phyloP scores from a whole-genome alignment of 108 stramenopile species.

The Thalassiosira profunda region DNA sequence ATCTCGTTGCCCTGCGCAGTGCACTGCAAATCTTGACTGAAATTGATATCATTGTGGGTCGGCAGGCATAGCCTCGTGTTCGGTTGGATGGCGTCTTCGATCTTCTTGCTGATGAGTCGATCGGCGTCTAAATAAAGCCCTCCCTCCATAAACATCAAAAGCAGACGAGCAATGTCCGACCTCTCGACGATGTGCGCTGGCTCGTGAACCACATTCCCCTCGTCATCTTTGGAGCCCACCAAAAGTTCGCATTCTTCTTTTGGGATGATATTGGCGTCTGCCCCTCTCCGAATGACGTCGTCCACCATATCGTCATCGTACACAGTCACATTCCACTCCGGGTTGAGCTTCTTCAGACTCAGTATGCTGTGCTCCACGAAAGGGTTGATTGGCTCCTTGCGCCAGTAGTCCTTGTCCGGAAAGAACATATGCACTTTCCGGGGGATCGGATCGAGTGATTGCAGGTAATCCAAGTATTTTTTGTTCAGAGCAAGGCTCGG shows the following conservation, averaged over 20 bases:
- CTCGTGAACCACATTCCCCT: background rate
- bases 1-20: slow-evolving; percentile 20
- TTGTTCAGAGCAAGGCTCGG: slow-evolving; percentile 11
- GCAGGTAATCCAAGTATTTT: slow-evolving; percentile 11
- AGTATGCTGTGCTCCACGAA: slow-evolving; percentile 26
- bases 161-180: slow-evolving; percentile 14
- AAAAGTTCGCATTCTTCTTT: slow-evolving; percentile 24
- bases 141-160: slow-evolving; percentile 26
- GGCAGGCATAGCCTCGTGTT: slow-evolving; percentile 18
- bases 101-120: slow-evolving; percentile 9
- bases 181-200: slow-evolving; percentile 34
- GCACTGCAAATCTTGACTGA: slow-evolving; percentile 31
- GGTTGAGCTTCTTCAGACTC: slow-evolving; percentile 10
- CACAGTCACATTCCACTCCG: slow-evolving; percentile 26
- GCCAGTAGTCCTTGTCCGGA: slow-evolving; percentile 17
- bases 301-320: slow-evolving; percentile 20
- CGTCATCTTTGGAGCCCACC: slow-evolving; percentile 6
- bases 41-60: slow-evolving; percentile 29
- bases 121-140: slow-evolving; percentile 31
- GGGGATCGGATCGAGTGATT: slow-evolving; percentile 10
- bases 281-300: slow-evolving; percentile 7
- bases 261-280: background rate
- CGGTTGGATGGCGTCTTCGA: background rate
- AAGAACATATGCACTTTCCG: slow-evolving; percentile 30
- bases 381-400: background rate